A percentile compares a stretch with the other conserved stretches of the same genome.
Conservation (phyloP, 2,329 filamentous ascomycete species). For the Aspergillus fischeri region DNA sequence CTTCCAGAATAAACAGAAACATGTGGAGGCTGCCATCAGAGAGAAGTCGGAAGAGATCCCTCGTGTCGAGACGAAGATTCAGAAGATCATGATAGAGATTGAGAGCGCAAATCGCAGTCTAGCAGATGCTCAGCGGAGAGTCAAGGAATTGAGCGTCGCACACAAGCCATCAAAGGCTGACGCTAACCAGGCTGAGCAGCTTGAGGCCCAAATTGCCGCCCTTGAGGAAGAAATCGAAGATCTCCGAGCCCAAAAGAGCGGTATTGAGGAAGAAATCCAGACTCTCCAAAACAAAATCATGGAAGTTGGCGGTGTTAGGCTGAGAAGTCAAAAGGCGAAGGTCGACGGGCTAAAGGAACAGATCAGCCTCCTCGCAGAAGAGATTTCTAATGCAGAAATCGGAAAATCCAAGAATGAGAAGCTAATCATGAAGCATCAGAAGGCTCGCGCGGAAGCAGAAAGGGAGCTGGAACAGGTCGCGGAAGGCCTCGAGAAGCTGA, state of each 20-base stretch:
- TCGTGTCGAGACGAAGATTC: slow-evolving; percentile 79
- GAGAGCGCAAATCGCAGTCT: slow-evolving; percentile 83
- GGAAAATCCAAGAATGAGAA: slow-evolving; percentile 92
- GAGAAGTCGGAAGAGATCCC: slow-evolving; percentile 75
- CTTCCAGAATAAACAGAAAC: slow-evolving; percentile 78
- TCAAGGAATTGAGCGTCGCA: slow-evolving; percentile 78
- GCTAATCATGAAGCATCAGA: slow-evolving; percentile 79
- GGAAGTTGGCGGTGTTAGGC: slow-evolving; percentile 91
- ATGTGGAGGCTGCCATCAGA: slow-evolving; percentile 69
- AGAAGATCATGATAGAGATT: slow-evolving; percentile 84
- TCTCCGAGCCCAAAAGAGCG: slow-evolving; percentile 78
- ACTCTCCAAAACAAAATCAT: slow-evolving; percentile 93
- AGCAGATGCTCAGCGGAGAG: slow-evolving; percentile 74
- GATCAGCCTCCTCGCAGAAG: slow-evolving; percentile 73
- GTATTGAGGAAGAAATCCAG: slow-evolving; percentile 90
- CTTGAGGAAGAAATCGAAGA: slow-evolving; percentile 75
- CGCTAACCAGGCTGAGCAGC: slow-evolving; percentile 64
- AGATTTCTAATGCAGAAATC: slow-evolving; percentile 81
- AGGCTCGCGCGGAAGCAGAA: slow-evolving; percentile 71
- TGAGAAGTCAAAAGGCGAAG: slow-evolving; percentile 83
- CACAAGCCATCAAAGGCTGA: slow-evolving; percentile 78
- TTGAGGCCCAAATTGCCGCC: slow-evolving; percentile 74
- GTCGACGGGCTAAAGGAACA: slow-evolving; percentile 86
- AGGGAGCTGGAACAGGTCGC: slow-evolving; percentile 71
- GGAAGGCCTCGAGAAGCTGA: slow-evolving; percentile 70